Percentiles rank a stretch among this genome's conserved stretches.
Conservation (phyloP, 257 asterid species). For the Nicotiana obtusifolia region DNA sequence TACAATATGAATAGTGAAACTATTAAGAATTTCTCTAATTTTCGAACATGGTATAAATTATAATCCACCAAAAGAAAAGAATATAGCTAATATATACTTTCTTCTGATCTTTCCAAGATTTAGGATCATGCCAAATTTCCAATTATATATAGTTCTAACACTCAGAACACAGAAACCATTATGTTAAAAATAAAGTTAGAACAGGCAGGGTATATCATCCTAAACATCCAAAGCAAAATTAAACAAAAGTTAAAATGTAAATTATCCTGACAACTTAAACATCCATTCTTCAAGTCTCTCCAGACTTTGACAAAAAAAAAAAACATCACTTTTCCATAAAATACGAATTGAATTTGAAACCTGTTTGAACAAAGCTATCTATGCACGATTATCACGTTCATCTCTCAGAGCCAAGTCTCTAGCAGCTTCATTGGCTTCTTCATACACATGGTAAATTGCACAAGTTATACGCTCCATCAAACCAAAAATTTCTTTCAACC, state of each 20-base stretch:
- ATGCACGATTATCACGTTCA: background rate
- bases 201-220: background rate
- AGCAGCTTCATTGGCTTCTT: conserved; percentile 7
- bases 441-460: conserved; percentile 6
- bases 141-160: background rate
- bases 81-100: no score
- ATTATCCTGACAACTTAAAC: background rate
- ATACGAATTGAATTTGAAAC: background rate
- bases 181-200: background rate
- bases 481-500: background rate
- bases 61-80: no score
- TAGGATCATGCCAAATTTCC: no score
- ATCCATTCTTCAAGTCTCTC: background rate
- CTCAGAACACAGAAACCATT: background rate
- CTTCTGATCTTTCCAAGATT: no score
- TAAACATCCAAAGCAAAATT: background rate
- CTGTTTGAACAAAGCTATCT: background rate
- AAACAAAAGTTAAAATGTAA: background rate
- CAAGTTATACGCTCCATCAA: background rate
- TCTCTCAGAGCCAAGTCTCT: background rate
- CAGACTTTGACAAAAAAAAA: background rate
- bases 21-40: no score
- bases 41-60: no score
- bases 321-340: background rate
- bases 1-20: no score